Base-by-base conservation (phyloP, 2,329 filamentous ascomycete genomes). In the Ilyonectria sp. region DNA sequence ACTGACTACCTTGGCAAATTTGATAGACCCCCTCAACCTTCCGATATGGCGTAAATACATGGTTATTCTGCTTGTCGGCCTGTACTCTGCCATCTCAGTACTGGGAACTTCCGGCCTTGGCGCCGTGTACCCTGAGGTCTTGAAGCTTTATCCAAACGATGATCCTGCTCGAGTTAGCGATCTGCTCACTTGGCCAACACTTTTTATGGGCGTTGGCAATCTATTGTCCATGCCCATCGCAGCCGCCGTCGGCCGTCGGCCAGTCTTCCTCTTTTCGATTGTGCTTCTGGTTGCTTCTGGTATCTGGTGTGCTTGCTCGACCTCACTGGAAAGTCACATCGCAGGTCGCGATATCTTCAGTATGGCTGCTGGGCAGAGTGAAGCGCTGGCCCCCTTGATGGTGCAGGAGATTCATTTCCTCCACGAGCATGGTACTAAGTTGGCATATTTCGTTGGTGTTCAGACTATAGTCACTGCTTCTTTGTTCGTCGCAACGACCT, bases 191-290 rank as follows among this genome's bases (percentile, higher is more conserved):
- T 79, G 60, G 47, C 76, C 78, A 0, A 72, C 70, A 1, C 71
- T 79, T 2, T 74, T 77, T 49, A 69, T 74, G 62, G 75, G 75
- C 15, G 57, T 77, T 21, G 73, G 73, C 5, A 76, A 77, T 56
- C 40, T 80, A n/a, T 65, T 80, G 17, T 75, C 76, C n/a, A 79
- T 81, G 76, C 79, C 79, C 6, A 62, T 81, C n/a, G 74, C 77
- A 7, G 67, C 77, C 15, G 73, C 76, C 7, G 69, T 81, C 29
- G 78, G 79, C 35, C 75, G 79, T 2, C 75, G 78, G 4, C 74
- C 77, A 2, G 73, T 81, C 6, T 76, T 77, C 33, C 70, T 80
- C 4, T 63, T 68, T 9, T 78, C 78, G 2, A 71, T 71, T 37
- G 53, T 76, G 3, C 54, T 80, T 3, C 66, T 78, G 31, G 71